These are phyloP conservation scores for Bocquillonia castaneifolia DNA, from an alignment of 441 rosid genomes.

Conservation along the genomic window DNA sequence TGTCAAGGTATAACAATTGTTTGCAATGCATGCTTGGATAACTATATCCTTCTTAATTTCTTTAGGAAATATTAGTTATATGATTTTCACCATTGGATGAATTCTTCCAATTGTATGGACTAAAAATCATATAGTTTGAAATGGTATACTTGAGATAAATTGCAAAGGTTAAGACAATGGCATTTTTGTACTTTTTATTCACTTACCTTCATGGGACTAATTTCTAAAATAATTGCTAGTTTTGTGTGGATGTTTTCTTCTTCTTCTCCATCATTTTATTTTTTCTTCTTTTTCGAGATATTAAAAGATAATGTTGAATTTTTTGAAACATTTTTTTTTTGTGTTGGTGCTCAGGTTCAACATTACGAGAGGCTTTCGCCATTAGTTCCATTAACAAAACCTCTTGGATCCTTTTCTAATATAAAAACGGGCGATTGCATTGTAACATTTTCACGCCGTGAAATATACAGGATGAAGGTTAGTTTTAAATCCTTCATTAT, in stretches of 20 bases:
- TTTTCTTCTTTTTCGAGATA: neutral
- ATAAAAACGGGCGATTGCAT: conserved; percentile 75
- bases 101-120: neutral
- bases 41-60: neutral
- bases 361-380: conserved; percentile 79
- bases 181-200: neutral
- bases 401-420: conserved; percentile 59
- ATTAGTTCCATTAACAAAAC: conserved; percentile 55
- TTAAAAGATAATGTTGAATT: neutral
- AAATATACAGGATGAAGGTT: conserved; percentile 69
- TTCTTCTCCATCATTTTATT: neutral
- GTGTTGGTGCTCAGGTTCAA: conserved; percentile 43
- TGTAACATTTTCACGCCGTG: conserved; percentile 72
- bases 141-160: neutral
- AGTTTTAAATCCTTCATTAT: conserved; percentile 1
- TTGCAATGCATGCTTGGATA: conserved; percentile 2
- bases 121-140: neutral
- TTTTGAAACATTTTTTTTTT: conserved; percentile 10
- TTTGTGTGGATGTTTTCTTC: neutral
- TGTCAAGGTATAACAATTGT: conserved; percentile 47
- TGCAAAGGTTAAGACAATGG: neutral
- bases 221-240: neutral
- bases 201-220: neutral
- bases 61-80: neutral
- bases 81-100: neutral